phyloP scores from a whole-genome alignment of 805 yeast genomes.

The Metschnikowia cerradonensis region DNA sequence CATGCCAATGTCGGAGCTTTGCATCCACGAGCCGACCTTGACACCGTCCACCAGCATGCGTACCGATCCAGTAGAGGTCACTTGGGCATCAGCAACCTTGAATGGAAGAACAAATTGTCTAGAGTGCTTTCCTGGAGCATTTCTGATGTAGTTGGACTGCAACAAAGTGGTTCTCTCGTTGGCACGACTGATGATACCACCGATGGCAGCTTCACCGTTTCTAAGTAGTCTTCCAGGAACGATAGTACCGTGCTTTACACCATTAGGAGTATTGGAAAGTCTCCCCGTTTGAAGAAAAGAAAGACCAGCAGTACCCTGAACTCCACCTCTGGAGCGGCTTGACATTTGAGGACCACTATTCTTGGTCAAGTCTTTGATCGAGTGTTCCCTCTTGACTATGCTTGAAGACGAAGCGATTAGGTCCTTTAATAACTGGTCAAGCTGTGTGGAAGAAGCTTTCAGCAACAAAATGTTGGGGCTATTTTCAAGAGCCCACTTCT shows the following conservation, averaged over 20 bases:
- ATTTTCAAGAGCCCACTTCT: slow-evolving; percentile 48
- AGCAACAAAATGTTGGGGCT: slow-evolving; percentile 39
- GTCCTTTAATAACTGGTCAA: slow-evolving; percentile 29
- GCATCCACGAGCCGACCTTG: slow-evolving; percentile 40
- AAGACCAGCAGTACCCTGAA: slow-evolving; percentile 74
- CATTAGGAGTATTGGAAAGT: slow-evolving; percentile 66
- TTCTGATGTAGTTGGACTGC: slow-evolving; percentile 32
- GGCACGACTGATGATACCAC: slow-evolving; percentile 46
- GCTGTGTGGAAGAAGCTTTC: slow-evolving; percentile 20
- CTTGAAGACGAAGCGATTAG: slow-evolving; percentile 25
- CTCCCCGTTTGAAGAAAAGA: slow-evolving; percentile 68
- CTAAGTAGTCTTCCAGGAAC: slow-evolving; percentile 67
- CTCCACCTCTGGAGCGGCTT: slow-evolving; percentile 17
- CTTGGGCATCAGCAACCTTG: slow-evolving; percentile 33
- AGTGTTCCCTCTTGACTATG: slow-evolving; percentile 21
- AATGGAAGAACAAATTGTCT: slow-evolving; percentile 45
- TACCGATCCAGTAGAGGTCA: slow-evolving; percentile 37
- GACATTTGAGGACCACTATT: slow-evolving; percentile 12
- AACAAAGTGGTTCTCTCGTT: slow-evolving; percentile 31
- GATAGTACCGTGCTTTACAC: slow-evolving; percentile 49
- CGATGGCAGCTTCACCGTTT: slow-evolving; percentile 50
- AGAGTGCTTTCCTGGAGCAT: slow-evolving; percentile 36
- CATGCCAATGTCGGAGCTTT: slow-evolving; percentile 19
- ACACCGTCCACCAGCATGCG: slow-evolving; percentile 39
- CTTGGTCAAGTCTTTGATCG: slow-evolving; percentile 23